Conservation (phyloP, 116 monocot genomes). For the Iris pallida region DNA sequence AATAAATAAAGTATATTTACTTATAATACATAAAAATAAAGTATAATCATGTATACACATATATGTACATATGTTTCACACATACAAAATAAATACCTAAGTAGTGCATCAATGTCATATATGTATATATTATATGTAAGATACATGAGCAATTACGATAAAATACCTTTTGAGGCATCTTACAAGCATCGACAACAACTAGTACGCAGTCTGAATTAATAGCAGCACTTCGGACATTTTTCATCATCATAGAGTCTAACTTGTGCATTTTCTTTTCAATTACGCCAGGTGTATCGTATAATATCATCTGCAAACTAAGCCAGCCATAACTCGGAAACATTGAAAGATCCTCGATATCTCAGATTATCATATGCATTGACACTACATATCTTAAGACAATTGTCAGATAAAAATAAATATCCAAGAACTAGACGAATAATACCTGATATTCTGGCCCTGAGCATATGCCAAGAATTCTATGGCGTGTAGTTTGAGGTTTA, state of each 20-base stretch:
- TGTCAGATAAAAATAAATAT: background rate
- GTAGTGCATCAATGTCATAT: background rate
- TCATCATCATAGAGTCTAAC: conserved; percentile 91
- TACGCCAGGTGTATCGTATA: conserved; percentile 92
- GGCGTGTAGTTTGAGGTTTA: conserved; percentile 89
- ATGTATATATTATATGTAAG: background rate
- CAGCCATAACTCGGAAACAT: background rate
- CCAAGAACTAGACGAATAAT: conserved; percentile 22
- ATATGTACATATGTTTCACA: too few species aligned
- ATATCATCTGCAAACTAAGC: conserved; percentile 85
- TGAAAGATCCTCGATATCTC: too few species aligned
- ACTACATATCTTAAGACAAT: too few species aligned
- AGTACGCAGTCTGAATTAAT: conserved; percentile 82
- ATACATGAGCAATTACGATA: too few species aligned
- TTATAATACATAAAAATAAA: background rate
- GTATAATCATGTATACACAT: too few species aligned
- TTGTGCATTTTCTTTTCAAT: conserved; percentile 83
- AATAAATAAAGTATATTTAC: background rate
- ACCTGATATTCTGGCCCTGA: conserved; percentile 84
- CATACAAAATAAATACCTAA: too few species aligned
- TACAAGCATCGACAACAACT: conserved; percentile 84
- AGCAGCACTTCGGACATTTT: conserved; percentile 72
- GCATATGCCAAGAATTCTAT: conserved; percentile 91
- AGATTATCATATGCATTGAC: too few species aligned
- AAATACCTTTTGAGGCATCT: conserved; percentile 72